A percentile compares a stretch with the other conserved stretches of the same genome.
Evolutionary conservation across 1,139 yeast species (phyloP).

Genomic region (Zhuliangozyma parablackwelliae): DNA sequence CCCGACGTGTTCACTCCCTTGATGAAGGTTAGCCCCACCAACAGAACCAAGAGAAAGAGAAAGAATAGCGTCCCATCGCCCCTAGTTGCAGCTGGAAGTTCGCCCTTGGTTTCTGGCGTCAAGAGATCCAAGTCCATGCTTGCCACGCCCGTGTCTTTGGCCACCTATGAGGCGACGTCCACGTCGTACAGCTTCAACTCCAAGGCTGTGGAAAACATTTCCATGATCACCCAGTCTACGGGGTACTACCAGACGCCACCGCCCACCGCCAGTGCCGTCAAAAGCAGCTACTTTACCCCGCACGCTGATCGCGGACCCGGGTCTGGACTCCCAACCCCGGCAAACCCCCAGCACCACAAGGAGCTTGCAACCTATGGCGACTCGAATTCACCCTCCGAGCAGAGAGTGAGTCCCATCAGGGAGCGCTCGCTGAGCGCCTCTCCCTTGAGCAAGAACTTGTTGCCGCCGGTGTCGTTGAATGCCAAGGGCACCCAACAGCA

Average conservation of each 20-base stretch:
- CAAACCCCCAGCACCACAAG: too few species aligned
- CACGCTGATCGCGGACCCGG: background rate
- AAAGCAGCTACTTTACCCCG: constrained; percentile 5
- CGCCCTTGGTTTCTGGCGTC: constrained; percentile 7
- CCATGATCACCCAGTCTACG: constrained; percentile 11
- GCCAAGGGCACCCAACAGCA: background rate
- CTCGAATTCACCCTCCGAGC: too few species aligned
- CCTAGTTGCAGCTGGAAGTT: constrained; percentile 1
- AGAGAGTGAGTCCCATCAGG: too few species aligned
- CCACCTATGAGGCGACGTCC: constrained; percentile 11
- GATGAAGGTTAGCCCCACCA: constrained; percentile 41
- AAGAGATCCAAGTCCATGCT: constrained; percentile 9
- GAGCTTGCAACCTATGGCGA: too few species aligned
- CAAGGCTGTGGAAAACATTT: constrained; percentile 35
- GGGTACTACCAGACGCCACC: constrained; percentile 17
- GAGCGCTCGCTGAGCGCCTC: constrained; percentile 1
- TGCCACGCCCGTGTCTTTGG: constrained; percentile 18
- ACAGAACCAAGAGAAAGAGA: constrained; percentile 14
- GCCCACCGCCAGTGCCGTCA: constrained; percentile 9
- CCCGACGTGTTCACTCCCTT: constrained; percentile 46
- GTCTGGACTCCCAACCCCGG: too few species aligned
- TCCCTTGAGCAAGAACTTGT: constrained; percentile 17
- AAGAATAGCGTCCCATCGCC: constrained; percentile 12
- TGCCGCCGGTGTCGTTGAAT: constrained; percentile 29
- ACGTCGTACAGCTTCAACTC: constrained; percentile 25